Percentiles rank a stretch among this genome's conserved stretches.
Conservation (phyloP, 2,329 filamentous ascomycete genomes). For the Lachnellula hyalina region DNA sequence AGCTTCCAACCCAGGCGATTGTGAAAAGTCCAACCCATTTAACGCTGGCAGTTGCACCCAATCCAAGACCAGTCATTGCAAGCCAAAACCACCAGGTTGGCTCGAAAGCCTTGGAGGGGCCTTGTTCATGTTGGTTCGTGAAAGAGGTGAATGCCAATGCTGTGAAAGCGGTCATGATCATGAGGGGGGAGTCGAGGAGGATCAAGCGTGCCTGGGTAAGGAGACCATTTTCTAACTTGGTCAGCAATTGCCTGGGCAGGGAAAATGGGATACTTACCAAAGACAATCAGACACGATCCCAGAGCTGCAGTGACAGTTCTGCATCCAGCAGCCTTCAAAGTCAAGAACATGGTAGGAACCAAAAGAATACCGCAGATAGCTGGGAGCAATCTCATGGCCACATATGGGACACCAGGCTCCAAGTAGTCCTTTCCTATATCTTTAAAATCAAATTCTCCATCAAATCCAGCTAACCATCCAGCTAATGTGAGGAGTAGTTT, state of each 20-base stretch:
- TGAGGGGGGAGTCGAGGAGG: slow-evolving; percentile 88
- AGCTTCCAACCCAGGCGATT: slow-evolving; percentile 91
- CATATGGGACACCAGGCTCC: slow-evolving; percentile 91
- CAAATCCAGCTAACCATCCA: slow-evolving; percentile 90
- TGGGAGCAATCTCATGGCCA: slow-evolving; percentile 92
- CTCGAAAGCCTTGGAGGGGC: slow-evolving; percentile 80
- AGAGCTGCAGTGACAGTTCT: slow-evolving; percentile 78
- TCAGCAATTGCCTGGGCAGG: slow-evolving; percentile 17
- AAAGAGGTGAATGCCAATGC: slow-evolving; percentile 88
- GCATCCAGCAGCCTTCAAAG: slow-evolving; percentile 84
- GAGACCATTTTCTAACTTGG: slow-evolving; percentile 77
- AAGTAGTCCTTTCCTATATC: slow-evolving; percentile 99
- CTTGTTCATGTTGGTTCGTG: slow-evolving; percentile 93
- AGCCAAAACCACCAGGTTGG: slow-evolving; percentile 99
- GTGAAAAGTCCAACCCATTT: slow-evolving; percentile 99
- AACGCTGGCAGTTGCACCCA: slow-evolving; percentile 88
- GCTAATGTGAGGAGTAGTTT: slow-evolving; percentile 95
- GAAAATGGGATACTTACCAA: slow-evolving; percentile 52
- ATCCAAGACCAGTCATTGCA: slow-evolving; percentile 72
- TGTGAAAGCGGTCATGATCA: slow-evolving; percentile 89
- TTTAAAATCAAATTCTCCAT: slow-evolving; percentile 97
- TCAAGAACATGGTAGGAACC: slow-evolving; percentile 90
- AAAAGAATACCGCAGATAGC: slow-evolving; percentile 84
- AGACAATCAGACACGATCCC: slow-evolving; percentile 82
- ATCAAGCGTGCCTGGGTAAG: slow-evolving; percentile 94